Conservation (phyloP, 148 eudicot genomes). For the Chenopodium berlandieri region DNA sequence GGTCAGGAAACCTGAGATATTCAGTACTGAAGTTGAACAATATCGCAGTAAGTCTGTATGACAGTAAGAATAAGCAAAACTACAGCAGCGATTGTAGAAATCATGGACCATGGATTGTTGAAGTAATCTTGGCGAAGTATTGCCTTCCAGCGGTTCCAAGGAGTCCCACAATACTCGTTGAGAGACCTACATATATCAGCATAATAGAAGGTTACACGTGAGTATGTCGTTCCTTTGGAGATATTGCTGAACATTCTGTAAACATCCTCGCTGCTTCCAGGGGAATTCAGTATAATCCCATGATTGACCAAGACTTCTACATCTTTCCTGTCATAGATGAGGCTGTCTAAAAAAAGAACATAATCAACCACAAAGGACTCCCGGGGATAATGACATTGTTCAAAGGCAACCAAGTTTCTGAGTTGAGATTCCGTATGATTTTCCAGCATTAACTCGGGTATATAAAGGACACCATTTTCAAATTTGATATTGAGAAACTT, state of each 20-base stretch:
- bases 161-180: conserved; percentile 24
- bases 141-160: conserved; percentile 41
- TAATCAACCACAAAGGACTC: conserved; percentile 37
- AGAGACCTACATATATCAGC: conserved; percentile 30
- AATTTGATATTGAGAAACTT: conserved; percentile 32
- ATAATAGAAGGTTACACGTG: conserved; percentile 31
- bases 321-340: conserved; percentile 31
- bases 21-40: conserved; percentile 25
- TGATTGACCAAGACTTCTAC: conserved; percentile 32
- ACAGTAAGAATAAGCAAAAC: conserved; percentile 35
- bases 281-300: conserved; percentile 35
- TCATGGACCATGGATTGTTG: conserved; percentile 41
- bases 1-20: not conserved
- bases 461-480: conserved; percentile 29
- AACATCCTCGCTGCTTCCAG: conserved; percentile 34
- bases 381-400: conserved; percentile 39
- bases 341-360: conserved; percentile 34
- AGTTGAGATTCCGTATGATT: conserved; percentile 36
- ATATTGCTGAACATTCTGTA: conserved; percentile 31
- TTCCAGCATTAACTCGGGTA: conserved; percentile 29
- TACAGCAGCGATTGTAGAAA: conserved; percentile 36
- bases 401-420: conserved; percentile 36
- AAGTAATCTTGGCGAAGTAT: conserved; percentile 40
- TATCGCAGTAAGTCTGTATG: conserved; percentile 38
- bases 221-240: conserved; percentile 35